Evolutionary conservation across 2,329 filamentous ascomycete genomes (phyloP).

Genomic region (Tolypocladium ovalisporum): DNA sequence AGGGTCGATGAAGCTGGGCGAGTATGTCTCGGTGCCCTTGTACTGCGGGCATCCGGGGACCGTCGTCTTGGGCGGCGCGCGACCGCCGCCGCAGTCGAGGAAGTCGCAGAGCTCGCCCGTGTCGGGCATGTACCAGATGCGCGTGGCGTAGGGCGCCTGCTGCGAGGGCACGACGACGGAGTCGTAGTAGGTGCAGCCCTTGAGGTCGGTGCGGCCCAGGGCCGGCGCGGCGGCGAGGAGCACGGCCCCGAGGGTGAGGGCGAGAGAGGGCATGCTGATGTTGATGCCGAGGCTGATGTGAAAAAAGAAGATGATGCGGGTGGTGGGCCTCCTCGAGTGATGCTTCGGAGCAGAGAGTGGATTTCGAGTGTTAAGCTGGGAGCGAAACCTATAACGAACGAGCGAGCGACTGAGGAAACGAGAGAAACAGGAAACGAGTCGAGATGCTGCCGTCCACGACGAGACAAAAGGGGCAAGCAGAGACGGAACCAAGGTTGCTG

Average conservation of each 20-base stretch:
- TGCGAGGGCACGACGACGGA: constrained; percentile 17
- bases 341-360: not conserved
- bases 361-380: not conserved
- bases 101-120: constrained; percentile 53
- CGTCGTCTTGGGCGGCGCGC: constrained; percentile 51
- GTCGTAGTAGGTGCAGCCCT: constrained; percentile 32
- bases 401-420: not conserved
- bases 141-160: constrained; percentile 27
- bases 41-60: constrained; percentile 50
- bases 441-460: not conserved
- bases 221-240: constrained; percentile 19
- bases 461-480: not conserved
- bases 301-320: not conserved
- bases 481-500: not conserved
- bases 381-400: not conserved
- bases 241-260: constrained; percentile 11
- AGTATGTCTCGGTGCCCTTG: constrained; percentile 42
- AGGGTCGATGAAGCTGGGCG: constrained; percentile 34
- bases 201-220: constrained; percentile 32
- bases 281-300: not conserved
- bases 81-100: constrained; percentile 57
- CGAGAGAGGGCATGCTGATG: constrained; percentile 13
- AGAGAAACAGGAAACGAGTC: not conserved
- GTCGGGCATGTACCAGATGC: constrained; percentile 50
- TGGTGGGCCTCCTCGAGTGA: too few species aligned